Evolutionary conservation across 208 protist species (phyloP).

Genomic region (Giardia muris): DNA sequence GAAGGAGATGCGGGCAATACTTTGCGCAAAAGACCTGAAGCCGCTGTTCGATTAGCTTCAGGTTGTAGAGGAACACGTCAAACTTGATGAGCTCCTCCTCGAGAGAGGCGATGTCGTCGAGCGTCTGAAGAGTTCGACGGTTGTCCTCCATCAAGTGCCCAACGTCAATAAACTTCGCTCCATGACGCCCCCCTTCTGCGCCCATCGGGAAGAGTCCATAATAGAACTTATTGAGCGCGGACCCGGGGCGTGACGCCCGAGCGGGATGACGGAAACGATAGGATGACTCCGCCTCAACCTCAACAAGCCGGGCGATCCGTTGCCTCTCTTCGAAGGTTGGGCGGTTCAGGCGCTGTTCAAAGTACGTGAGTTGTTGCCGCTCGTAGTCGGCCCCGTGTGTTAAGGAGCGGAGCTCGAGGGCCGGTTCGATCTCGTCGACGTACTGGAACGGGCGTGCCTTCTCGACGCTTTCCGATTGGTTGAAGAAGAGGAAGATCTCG

Average conservation of each 20-base stretch:
- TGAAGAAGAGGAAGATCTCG: constrained; percentile 1
- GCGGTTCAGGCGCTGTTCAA: neutral
- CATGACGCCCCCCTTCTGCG: neutral
- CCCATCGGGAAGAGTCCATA: neutral
- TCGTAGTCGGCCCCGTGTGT: neutral
- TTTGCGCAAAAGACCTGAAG: neutral
- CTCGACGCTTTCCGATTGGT: neutral
- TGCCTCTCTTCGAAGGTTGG: neutral
- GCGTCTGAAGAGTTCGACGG: neutral
- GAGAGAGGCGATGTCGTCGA: neutral
- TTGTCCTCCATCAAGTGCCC: neutral
- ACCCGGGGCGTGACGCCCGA: neutral
- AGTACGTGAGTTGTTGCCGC: neutral
- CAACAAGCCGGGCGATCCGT: neutral
- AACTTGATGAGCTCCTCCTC: neutral
- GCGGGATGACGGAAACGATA: neutral
- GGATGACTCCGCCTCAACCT: neutral
- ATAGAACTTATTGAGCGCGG: neutral
- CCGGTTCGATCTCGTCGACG: no score
- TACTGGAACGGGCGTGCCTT: neutral
- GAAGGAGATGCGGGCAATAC: neutral
- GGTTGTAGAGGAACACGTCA: neutral
- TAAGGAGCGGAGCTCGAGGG: neutral
- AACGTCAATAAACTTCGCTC: neutral
- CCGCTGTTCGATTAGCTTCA: neutral